Evolutionary conservation across 441 rosid genomes (phyloP), one percentile per base, ranked within the genome.

Genomic region (Euphorbia celastroides): DNA sequence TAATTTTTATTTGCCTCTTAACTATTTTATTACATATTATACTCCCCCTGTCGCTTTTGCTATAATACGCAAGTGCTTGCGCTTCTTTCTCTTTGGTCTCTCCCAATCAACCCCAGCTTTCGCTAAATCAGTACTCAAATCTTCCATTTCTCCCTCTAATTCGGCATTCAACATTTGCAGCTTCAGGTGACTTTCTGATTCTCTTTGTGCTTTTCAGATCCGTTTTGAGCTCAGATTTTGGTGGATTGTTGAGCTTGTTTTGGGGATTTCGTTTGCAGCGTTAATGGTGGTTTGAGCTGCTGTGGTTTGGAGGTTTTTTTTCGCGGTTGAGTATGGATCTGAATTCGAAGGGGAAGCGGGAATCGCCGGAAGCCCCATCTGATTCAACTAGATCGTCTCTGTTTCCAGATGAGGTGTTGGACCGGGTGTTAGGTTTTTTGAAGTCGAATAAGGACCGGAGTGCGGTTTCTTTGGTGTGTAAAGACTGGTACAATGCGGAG

Each of bases 361-460:
- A 70, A 62, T 67, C 57, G 42, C 55, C 60, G 28, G 69, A 65
- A 71, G 70, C 71, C 5, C 32, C 70, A 17, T 32, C n/a, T 32
- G 60, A 73, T 48, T 55, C 67, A 23, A 52, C 64, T 32, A 42
- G 64, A 7, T 36, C 73, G 13, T 72, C 79, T 9, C 74, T 72
- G 34, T 87, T 85, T 62, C 88, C 90, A 3, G 88, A 87, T 70
- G 88, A 87, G 72, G 89, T 81, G 3, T 78, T 87, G 31, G 93
- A 87, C 65, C 79, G 83, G 23, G 85, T 87, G 28, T 74, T 87
- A 20, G 62, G 81, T 11, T 65, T 85, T 5, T 60, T 87, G 64
- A 72, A 70, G 19, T 76, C 86, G 25, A 79, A 64, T 75, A 80
- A 79, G 51, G 90, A 85, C 76, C 78, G 93, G 59, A 85, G 86